Evolutionary conservation across 805 yeast species (phyloP).

Genomic region (Yamadazyma nakazawae): DNA sequence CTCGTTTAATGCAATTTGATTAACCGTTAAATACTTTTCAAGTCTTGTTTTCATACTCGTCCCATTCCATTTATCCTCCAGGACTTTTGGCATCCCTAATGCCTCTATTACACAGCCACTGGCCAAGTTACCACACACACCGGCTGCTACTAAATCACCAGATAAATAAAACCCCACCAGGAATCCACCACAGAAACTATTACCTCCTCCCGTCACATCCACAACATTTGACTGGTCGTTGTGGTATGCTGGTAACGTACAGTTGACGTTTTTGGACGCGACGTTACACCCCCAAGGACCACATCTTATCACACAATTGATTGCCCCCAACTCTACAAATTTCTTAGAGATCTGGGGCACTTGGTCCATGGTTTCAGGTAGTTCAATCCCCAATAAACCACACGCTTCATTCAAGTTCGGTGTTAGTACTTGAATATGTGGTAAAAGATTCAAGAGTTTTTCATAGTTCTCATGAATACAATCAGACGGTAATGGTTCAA

Average conservation of each 20-base stretch:
- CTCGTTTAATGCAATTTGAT: neutral
- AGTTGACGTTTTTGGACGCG: slow-evolving; percentile 21
- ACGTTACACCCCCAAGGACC: slow-evolving; percentile 70
- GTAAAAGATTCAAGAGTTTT: slow-evolving; percentile 34
- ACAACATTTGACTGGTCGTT: slow-evolving; percentile 30
- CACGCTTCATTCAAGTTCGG: slow-evolving; percentile 89
- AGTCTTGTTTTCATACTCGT: slow-evolving; percentile 43
- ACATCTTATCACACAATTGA: slow-evolving; percentile 64
- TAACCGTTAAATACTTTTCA: slow-evolving; percentile 25
- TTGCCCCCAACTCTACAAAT: slow-evolving; percentile 9
- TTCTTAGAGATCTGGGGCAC: slow-evolving; percentile 32
- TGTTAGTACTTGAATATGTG: slow-evolving; percentile 56
- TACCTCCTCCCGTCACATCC: slow-evolving; percentile 47
- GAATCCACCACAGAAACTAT: slow-evolving; percentile 42
- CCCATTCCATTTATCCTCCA: slow-evolving; percentile 60
- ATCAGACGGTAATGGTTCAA: slow-evolving; percentile 86
- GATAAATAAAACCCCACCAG: slow-evolving; percentile 55
- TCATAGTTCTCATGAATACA: slow-evolving; percentile 50
- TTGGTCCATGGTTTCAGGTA: slow-evolving; percentile 29
- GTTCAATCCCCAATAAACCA: slow-evolving; percentile 45
- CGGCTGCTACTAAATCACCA: slow-evolving; percentile 52
- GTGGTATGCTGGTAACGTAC: slow-evolving; percentile 78
- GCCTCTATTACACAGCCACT: slow-evolving; percentile 83
- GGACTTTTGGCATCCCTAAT: slow-evolving; percentile 60
- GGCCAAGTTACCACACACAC: slow-evolving; percentile 64